Conservation (phyloP, 192 early-diverging fungal genomes). For the Coemansia sp. region DNA sequence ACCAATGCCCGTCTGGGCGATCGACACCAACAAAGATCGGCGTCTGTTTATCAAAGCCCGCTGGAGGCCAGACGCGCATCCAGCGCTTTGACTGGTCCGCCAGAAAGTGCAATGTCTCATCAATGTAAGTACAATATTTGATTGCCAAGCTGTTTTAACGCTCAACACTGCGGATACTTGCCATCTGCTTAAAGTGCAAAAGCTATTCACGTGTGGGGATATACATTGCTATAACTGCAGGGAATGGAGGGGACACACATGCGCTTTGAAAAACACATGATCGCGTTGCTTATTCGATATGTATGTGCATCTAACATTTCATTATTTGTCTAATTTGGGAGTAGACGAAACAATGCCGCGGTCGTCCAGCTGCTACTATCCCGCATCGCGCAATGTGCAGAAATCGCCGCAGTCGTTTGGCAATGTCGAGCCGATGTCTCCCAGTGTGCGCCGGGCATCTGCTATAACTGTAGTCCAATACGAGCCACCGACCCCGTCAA, state of each 20-base stretch:
- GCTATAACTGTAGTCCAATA: background rate
- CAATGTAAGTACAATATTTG: conserved; percentile 2
- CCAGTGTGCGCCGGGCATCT: conserved; percentile 4
- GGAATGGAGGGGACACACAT: background rate
- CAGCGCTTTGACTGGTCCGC: conserved; percentile 27
- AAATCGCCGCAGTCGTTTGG: background rate
- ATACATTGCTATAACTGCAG: background rate
- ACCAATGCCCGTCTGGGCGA: conserved; percentile 3
- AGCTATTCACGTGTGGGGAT: background rate
- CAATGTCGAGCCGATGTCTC: background rate
- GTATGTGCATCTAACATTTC: background rate
- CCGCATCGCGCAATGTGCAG: background rate
- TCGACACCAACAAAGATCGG: conserved; percentile 15
- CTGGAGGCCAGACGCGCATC: conserved; percentile 29
- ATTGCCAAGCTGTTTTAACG: background rate
- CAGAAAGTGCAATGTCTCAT: conserved; percentile 10
- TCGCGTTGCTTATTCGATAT: background rate
- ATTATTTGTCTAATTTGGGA: background rate
- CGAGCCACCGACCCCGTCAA: background rate
- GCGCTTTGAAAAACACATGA: background rate
- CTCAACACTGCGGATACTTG: background rate
- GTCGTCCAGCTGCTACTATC: conserved; percentile 7
- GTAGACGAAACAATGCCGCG: conserved; percentile 4
- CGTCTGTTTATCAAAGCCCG: conserved; percentile 9
- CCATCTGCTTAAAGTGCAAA: background rate